Percentiles rank a stretch among this genome's conserved stretches.
phyloP scores from a whole-genome alignment of 2,329 filamentous ascomycete genomes.

The Sporothrix inflata region DNA sequence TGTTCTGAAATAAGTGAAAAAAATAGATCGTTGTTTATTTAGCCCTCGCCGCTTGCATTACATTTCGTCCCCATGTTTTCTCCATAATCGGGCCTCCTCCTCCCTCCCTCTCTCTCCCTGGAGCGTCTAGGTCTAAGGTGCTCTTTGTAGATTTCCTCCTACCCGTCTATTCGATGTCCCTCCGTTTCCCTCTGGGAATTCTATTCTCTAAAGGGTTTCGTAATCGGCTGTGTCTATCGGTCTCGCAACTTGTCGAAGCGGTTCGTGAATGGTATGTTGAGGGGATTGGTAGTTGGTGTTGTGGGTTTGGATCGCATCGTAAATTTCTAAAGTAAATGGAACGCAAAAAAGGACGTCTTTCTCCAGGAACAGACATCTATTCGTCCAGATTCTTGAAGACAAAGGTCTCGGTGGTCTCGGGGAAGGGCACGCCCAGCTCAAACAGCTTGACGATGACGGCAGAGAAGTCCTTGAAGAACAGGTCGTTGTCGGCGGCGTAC shows the following conservation, averaged over 20 bases:
- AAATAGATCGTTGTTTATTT: not conserved
- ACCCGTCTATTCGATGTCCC: not conserved
- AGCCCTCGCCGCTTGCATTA: not conserved
- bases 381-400: constrained; percentile 64
- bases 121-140: constrained; percentile 7
- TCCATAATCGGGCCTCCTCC: not conserved
- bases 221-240: constrained; percentile 14
- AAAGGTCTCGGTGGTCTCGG: constrained; percentile 63
- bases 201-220: constrained; percentile 10
- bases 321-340: not conserved
- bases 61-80: not conserved
- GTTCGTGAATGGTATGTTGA: not conserved
- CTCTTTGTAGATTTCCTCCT: not conserved
- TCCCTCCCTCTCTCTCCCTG: not conserved
- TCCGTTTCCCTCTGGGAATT: not conserved
- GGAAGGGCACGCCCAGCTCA: constrained; percentile 91
- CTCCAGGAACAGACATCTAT: constrained; percentile 34
- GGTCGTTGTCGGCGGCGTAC: constrained; percentile 88
- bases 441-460: constrained; percentile 80
- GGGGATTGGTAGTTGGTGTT: not conserved
- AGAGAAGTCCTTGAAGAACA: constrained; percentile 92
- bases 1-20: not conserved
- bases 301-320: not conserved
- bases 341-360: not conserved
- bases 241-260: constrained; percentile 2